These are phyloP conservation scores for Salinomyces thailandicus DNA, from an alignment of 2,329 filamentous ascomycete species.

Conservation along the genomic window DNA sequence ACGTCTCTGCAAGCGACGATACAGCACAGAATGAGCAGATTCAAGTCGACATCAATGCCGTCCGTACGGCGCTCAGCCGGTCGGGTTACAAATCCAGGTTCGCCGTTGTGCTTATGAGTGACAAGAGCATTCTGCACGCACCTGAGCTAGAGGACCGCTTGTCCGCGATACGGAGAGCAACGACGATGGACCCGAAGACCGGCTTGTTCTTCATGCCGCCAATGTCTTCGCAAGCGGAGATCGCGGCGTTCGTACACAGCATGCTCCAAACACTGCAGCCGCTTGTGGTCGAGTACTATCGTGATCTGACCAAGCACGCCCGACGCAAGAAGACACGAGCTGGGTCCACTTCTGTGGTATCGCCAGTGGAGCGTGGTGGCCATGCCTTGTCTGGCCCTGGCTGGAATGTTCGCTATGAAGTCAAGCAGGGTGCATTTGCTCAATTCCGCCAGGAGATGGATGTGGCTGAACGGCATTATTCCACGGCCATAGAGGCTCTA, in stretches of 20 bases:
- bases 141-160: slow-evolving; percentile 64
- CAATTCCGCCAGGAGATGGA: slow-evolving; percentile 93
- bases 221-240: slow-evolving; percentile 58
- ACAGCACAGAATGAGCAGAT: slow-evolving; percentile 77
- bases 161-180: slow-evolving; percentile 65
- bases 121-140: slow-evolving; percentile 50
- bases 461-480: slow-evolving; percentile 71
- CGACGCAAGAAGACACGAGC: slow-evolving; percentile 79
- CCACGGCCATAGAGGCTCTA: slow-evolving; percentile 74
- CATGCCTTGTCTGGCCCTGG: slow-evolving; percentile 74
- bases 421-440: slow-evolving; percentile 81
- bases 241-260: slow-evolving; percentile 62
- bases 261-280: slow-evolving; percentile 64
- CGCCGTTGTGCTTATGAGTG: slow-evolving; percentile 65
- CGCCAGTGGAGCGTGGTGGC: slow-evolving; percentile 68
- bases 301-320: slow-evolving; percentile 84
- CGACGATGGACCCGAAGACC: slow-evolving; percentile 69
- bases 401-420: slow-evolving; percentile 91
- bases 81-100: slow-evolving; percentile 71
- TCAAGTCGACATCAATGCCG: slow-evolving; percentile 72
- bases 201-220: slow-evolving; percentile 73
- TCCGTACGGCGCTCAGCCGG: slow-evolving; percentile 57
- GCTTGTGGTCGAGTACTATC: slow-evolving; percentile 76
- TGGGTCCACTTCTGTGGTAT: slow-evolving; percentile 66
- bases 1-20: slow-evolving; percentile 61